Evolutionary conservation across 805 yeast species (phyloP), one percentile per base, ranked within the genome.

Genomic region (Candida maltosa): DNA sequence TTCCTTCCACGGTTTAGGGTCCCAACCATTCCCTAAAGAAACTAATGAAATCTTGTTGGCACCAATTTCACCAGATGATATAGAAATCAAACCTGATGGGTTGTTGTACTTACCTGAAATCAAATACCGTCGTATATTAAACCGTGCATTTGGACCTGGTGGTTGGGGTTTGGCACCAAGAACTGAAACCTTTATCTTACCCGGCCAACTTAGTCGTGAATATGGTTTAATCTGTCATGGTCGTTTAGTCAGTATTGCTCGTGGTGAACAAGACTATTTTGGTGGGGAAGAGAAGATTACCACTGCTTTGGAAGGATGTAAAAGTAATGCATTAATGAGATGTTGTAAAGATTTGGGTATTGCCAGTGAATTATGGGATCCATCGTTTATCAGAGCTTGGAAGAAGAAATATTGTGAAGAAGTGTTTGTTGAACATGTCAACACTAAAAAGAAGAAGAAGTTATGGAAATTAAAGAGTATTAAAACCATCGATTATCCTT

Each of bases 141-240:
- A 91, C 60, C 71, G 72, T 25, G 94, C 97, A 0, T 91, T 93
- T 67, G 98, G 98, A 3, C 96, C 98, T 5, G 98, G 98, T 18
- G 97, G 95, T 2, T 93, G 98, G 98, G 97, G 97, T 1, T 67
- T 93, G 37, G 96, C 94, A 1, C 97, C 98, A 8, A 69, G 98
- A 37, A 80, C 95, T 0, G 91, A 85, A 45, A 83, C 95, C 1
- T 66, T 77, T 35, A 78, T 93, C 21, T 83, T 95, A 2, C 73
- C 79, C 20, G 78, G 75, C 42, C 71, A 79, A 32, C 80, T 93
- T 21, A 87, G 96, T 8, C 73, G 97, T 45, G 98, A 93, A 55
- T 93, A 87, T 53, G 97, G 87, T 0, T 65, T 93, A 34, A 71
- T 93, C 3, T 83, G 95, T 47, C 78, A 83, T 39, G 97, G 97